Evolutionary conservation across 768 basidiomycete genomes (phyloP).

Genomic region (Imleria badia): DNA sequence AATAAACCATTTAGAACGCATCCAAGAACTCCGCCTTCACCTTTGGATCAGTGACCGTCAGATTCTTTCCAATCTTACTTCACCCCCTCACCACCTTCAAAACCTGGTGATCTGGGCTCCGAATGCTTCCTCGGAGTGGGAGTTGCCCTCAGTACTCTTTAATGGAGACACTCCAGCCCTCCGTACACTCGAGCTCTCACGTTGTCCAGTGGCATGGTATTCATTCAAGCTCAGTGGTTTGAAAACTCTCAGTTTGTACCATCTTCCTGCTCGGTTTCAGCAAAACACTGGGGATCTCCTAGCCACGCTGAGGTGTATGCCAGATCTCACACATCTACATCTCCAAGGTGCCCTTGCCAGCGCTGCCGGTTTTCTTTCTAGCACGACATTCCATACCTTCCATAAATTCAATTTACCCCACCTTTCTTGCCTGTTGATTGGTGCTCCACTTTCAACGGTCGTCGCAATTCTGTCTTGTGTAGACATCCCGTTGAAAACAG

Average conservation of each 20-base stretch:
- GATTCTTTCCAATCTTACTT: neutral
- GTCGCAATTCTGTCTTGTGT: slow-evolving; percentile 1
- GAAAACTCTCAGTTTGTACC: slow-evolving; percentile 33
- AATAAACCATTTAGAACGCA: neutral
- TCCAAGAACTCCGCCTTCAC: neutral
- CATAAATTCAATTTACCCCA: neutral
- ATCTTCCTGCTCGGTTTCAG: slow-evolving; percentile 19
- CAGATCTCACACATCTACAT: slow-evolving; percentile 29
- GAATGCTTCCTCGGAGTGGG: neutral
- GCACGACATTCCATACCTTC: neutral
- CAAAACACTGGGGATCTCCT: slow-evolving; percentile 34
- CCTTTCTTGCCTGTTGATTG: slow-evolving; percentile 4
- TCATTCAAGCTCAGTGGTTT: slow-evolving; percentile 22
- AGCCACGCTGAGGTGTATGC: slow-evolving; percentile 33
- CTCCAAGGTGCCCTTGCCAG: slow-evolving; percentile 32
- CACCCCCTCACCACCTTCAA: neutral
- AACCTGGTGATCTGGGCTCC: neutral
- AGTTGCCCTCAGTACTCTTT: neutral
- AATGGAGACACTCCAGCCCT: neutral
- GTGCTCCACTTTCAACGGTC: slow-evolving; percentile 5
- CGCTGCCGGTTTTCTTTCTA: neutral
- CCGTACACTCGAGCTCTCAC: neutral
- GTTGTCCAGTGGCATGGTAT: neutral
- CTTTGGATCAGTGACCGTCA: too few species aligned
- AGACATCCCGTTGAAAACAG: neutral